phyloP scores from a whole-genome alignment of 78 protist species.

The Fonticula alba region DNA sequence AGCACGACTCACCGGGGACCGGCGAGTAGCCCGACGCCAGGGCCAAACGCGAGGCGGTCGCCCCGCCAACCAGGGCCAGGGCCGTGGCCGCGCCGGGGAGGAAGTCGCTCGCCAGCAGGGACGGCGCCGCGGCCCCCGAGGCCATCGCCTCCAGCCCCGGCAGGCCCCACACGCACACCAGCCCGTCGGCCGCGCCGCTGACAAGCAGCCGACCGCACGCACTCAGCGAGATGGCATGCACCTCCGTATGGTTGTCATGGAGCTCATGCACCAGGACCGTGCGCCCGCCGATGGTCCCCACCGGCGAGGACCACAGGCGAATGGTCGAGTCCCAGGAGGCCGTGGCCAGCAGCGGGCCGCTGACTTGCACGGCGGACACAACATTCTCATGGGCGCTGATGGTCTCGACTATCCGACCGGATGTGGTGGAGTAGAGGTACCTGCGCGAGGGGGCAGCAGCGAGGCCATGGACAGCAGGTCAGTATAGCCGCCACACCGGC shows the following conservation, averaged over 20 bases:
- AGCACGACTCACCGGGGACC: no score
- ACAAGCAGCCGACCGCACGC: background rate
- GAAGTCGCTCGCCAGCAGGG: no score
- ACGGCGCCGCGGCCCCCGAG: no score
- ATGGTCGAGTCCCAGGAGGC: slow-evolving; percentile 58
- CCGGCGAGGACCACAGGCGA: no score
- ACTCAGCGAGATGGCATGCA: background rate
- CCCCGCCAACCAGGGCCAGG: no score
- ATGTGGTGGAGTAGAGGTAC: slow-evolving; percentile 35
- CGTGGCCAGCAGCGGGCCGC: slow-evolving; percentile 21
- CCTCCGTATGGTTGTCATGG: background rate
- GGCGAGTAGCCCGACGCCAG: no score
- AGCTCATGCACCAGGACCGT: slow-evolving; percentile 13
- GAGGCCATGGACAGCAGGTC: no score
- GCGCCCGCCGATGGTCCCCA: no score
- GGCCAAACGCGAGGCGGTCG: no score
- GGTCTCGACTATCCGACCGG: slow-evolving; percentile 28
- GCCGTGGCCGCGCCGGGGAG: no score
- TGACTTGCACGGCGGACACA: slow-evolving; percentile 21
- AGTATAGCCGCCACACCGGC: background rate
- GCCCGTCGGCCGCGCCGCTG: background rate
- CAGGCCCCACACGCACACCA: background rate
- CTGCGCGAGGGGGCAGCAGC: background rate
- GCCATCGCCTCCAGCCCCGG: no score
- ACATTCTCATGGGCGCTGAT: slow-evolving; percentile 48